Evolutionary conservation across 2,329 filamentous ascomycete species (phyloP).

Genomic region (Seiridium cupressi): DNA sequence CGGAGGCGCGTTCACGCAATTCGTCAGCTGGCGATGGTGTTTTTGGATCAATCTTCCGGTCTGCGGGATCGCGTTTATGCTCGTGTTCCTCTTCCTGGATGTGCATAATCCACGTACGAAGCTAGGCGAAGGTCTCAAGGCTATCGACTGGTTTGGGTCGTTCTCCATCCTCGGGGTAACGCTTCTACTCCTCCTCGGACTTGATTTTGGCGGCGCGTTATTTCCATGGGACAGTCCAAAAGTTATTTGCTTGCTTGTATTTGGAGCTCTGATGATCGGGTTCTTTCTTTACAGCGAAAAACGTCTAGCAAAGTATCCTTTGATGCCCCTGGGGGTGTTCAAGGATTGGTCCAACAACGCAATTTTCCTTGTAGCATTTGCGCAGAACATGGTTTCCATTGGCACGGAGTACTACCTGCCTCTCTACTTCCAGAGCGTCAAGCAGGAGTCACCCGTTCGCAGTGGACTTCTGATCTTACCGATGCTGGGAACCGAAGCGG

Average conservation of each 20-base stretch:
- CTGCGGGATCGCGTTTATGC: slow-evolving; percentile 14
- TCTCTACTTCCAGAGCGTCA: slow-evolving; percentile 39
- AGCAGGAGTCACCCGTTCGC: slow-evolving; percentile 28
- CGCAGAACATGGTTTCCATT: slow-evolving; percentile 31
- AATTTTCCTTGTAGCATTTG: slow-evolving; percentile 30
- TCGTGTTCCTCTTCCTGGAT: slow-evolving; percentile 27
- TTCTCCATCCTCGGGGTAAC: slow-evolving; percentile 33
- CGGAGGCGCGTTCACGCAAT: slow-evolving; percentile 19
- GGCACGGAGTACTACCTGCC: slow-evolving; percentile 40
- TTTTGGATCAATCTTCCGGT: slow-evolving; percentile 23
- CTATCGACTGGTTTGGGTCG: slow-evolving; percentile 38
- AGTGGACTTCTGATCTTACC: slow-evolving; percentile 34
- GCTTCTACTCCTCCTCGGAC: slow-evolving; percentile 35
- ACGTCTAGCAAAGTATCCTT: slow-evolving; percentile 32
- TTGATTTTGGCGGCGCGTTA: slow-evolving; percentile 38
- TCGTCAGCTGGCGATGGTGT: slow-evolving; percentile 20
- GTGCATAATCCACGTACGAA: slow-evolving; percentile 41
- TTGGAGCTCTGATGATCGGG: slow-evolving; percentile 35
- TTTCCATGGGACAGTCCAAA: slow-evolving; percentile 32
- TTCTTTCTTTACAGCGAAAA: slow-evolving; percentile 31
- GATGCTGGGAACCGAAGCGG: slow-evolving; percentile 29
- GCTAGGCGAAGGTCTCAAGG: slow-evolving; percentile 43
- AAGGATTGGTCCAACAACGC: slow-evolving; percentile 28
- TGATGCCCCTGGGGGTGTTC: slow-evolving; percentile 30
- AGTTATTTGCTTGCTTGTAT: slow-evolving; percentile 33